These are phyloP conservation scores for Radiomyces spectabilis DNA, from an alignment of 192 early-diverging fungal species.

Conservation along the genomic window DNA sequence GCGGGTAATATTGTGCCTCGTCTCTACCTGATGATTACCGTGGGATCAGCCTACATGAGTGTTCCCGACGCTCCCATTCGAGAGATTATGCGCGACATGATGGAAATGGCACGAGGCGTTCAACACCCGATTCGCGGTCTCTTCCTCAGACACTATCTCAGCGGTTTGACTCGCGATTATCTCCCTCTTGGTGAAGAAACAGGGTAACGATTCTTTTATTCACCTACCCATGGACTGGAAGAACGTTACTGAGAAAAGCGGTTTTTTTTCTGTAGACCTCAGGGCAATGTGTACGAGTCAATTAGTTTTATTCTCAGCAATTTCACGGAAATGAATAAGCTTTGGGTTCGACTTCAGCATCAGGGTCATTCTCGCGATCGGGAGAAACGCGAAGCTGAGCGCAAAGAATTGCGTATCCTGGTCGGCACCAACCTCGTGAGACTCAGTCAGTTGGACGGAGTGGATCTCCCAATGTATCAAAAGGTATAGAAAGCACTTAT, in stretches of 20 bases:
- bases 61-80: conserved; percentile 73
- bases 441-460: conserved; percentile 84
- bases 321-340: conserved; percentile 99
- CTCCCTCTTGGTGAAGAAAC: conserved; percentile 64
- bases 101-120: conserved; percentile 97
- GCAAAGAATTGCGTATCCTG: conserved; percentile 88
- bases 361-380: conserved; percentile 91
- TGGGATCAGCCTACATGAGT: conserved; percentile 93
- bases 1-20: conserved; percentile 98
- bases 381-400: conserved; percentile 92
- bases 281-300: conserved; percentile 85
- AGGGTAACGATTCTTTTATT: background rate
- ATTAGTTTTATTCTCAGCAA: conserved; percentile 96
- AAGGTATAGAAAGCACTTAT: no score
- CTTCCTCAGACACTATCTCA: conserved; percentile 94
- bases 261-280: conserved; percentile 40
- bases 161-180: conserved; percentile 91
- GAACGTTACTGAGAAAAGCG: background rate
- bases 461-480: conserved; percentile 80
- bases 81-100: conserved; percentile 97
- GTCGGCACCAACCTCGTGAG: conserved; percentile 97
- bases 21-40: conserved; percentile 98
- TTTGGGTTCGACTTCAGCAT: conserved; percentile 98
- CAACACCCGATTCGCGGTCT: conserved; percentile 97
- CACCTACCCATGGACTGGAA: background rate